phyloP scores from a whole-genome alignment of 768 basidiomycete genomes.

The Lactarius sanguifluus region DNA sequence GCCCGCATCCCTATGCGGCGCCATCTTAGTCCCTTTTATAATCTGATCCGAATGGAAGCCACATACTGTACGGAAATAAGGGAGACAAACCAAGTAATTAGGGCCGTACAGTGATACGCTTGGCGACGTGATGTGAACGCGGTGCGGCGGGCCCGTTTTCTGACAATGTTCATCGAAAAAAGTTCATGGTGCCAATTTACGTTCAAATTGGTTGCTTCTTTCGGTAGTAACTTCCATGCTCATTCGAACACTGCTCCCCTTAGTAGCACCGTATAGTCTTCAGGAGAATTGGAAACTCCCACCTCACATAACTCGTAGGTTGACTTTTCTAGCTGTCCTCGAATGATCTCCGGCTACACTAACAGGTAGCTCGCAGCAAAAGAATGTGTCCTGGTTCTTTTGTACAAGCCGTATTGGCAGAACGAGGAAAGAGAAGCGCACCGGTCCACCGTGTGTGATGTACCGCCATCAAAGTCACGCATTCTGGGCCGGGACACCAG shows the following conservation, averaged over 20 bases:
- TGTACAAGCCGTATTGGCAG: too few species aligned
- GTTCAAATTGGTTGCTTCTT: background rate
- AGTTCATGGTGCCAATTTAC: background rate
- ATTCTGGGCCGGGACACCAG: background rate
- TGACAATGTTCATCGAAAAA: background rate
- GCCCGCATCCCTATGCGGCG: too few species aligned
- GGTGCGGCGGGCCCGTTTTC: background rate
- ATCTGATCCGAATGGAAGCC: background rate
- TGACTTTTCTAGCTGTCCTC: too few species aligned
- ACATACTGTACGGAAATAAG: background rate
- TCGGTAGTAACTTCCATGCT: background rate
- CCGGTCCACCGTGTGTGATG: too few species aligned
- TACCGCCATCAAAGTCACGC: too few species aligned
- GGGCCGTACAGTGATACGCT: background rate
- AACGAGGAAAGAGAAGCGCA: background rate
- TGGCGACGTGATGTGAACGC: background rate
- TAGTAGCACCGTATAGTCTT: background rate
- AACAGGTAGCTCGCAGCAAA: too few species aligned
- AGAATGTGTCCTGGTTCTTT: background rate
- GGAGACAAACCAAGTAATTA: background rate
- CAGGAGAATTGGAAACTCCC: background rate
- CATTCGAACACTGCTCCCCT: too few species aligned
- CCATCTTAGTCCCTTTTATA: background rate
- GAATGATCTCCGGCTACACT: too few species aligned
- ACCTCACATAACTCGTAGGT: background rate